Percentiles rank a stretch among this genome's conserved stretches.
phyloP scores from a whole-genome alignment of 2,329 filamentous ascomycete genomes.

The Chaetomiaceae sp. region DNA sequence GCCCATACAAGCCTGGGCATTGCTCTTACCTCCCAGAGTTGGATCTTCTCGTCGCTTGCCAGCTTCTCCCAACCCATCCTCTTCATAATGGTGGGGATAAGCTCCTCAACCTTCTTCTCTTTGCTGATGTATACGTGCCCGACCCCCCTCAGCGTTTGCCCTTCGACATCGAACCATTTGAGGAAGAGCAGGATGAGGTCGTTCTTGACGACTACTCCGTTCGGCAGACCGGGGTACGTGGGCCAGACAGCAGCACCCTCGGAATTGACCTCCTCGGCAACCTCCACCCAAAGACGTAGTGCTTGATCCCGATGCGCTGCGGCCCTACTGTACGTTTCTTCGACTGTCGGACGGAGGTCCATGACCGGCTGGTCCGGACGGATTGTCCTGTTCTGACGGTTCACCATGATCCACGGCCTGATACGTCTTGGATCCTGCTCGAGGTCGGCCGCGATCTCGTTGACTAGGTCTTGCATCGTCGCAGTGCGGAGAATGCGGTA shows the following conservation, averaged over 20 bases:
- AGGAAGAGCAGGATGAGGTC: slow-evolving; percentile 77
- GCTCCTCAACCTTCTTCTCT: slow-evolving; percentile 79
- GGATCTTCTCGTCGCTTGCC: slow-evolving; percentile 52
- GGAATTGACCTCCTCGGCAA: slow-evolving; percentile 57
- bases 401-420: slow-evolving; percentile 95
- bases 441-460: slow-evolving; percentile 64
- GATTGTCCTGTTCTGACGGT: slow-evolving; percentile 94
- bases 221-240: slow-evolving; percentile 52
- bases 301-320: slow-evolving; percentile 59
- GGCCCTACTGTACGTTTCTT: slow-evolving; percentile 55
- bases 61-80: slow-evolving; percentile 83
- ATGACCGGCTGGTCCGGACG: slow-evolving; percentile 82
- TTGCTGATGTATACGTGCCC: slow-evolving; percentile 83
- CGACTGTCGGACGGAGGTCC: slow-evolving; percentile 69
- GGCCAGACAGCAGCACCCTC: slow-evolving; percentile 70
- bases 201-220: slow-evolving; percentile 51
- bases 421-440: slow-evolving; percentile 62
- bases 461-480: slow-evolving; percentile 68
- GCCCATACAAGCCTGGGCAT: not conserved
- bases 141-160: slow-evolving; percentile 68
- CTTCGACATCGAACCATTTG: slow-evolving; percentile 80
- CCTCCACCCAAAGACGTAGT: slow-evolving; percentile 83
- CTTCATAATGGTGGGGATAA: slow-evolving; percentile 69
- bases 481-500: slow-evolving; percentile 72
- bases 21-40: slow-evolving; percentile 66